phyloP scores from a whole-genome alignment of 2,329 filamentous ascomycete genomes.

The Diaporthe eres region DNA sequence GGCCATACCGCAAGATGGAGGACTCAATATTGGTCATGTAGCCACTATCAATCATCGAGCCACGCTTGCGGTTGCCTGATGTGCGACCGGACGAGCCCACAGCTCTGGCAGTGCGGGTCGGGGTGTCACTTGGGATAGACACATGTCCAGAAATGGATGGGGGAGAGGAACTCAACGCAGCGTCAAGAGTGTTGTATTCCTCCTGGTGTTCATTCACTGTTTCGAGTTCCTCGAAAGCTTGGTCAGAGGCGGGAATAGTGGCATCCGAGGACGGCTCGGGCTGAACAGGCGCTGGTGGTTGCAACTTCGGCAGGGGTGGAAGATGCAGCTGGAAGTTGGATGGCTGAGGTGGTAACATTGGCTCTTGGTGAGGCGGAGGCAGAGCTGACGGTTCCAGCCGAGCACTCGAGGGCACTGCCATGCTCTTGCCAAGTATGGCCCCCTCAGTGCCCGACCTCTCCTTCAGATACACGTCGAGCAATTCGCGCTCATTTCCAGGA shows the following conservation, averaged over 20 bases:
- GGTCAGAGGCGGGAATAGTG: slow-evolving; percentile 81
- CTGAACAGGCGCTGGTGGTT: slow-evolving; percentile 53
- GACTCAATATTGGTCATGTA: slow-evolving; percentile 98
- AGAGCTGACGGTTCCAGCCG: slow-evolving; percentile 65
- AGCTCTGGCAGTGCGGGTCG: slow-evolving; percentile 69
- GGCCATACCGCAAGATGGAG: slow-evolving; percentile 78
- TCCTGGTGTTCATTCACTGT: slow-evolving; percentile 52
- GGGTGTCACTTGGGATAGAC: slow-evolving; percentile 72
- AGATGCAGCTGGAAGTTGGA: slow-evolving; percentile 41
- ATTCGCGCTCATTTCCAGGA: slow-evolving; percentile 81
- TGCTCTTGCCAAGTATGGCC: slow-evolving; percentile 62
- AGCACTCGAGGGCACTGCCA: slow-evolving; percentile 68
- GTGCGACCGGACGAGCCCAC: slow-evolving; percentile 61
- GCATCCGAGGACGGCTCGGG: slow-evolving; percentile 82
- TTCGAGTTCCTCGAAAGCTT: slow-evolving; percentile 59
- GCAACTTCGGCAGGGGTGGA: slow-evolving; percentile 61
- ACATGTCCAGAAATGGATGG: slow-evolving; percentile 79
- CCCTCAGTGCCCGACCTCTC: slow-evolving; percentile 71
- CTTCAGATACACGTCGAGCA: slow-evolving; percentile 79
- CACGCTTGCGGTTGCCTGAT: slow-evolving; percentile 77
- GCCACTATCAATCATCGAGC: slow-evolving; percentile 86
- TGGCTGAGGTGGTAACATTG: slow-evolving; percentile 44
- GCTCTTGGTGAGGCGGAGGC: slow-evolving; percentile 47
- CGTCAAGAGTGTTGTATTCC: slow-evolving; percentile 36
- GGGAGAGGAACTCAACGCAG: slow-evolving; percentile 62